Evolutionary conservation across 768 basidiomycete genomes (phyloP).

Genomic region (Tubosaeta sp.): DNA sequence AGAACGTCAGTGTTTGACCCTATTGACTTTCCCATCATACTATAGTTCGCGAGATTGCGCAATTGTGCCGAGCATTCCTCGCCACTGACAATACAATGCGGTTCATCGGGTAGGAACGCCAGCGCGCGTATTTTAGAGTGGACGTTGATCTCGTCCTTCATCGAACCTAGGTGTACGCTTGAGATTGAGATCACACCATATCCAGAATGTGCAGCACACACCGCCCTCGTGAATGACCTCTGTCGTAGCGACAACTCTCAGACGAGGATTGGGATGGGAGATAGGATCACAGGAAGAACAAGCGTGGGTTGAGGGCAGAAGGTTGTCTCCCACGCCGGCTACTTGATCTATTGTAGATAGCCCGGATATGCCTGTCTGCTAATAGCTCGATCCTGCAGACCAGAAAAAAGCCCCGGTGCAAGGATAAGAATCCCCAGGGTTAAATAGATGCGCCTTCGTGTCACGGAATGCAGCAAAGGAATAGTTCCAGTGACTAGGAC

Average conservation of each 20-base stretch:
- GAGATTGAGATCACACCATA: not conserved
- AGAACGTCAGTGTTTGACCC: constrained; percentile 1
- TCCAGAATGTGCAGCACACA: not conserved
- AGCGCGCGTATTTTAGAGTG: constrained; percentile 10
- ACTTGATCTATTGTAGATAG: not conserved
- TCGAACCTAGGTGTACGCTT: not conserved
- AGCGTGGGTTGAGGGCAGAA: not conserved
- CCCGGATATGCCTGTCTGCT: too few species aligned
- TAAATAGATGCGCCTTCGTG: too few species aligned
- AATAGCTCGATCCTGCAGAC: not conserved
- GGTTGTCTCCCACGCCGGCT: not conserved
- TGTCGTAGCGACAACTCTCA: not conserved
- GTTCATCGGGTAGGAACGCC: constrained; percentile 5
- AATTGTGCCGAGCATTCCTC: constrained; percentile 10
- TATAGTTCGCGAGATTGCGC: not conserved
- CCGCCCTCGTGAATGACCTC: not conserved
- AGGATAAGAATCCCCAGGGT: too few species aligned
- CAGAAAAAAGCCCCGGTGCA: too few species aligned
- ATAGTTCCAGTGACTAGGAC: too few species aligned
- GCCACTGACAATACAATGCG: constrained; percentile 4
- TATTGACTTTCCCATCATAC: constrained; percentile 12
- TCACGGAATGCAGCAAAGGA: too few species aligned
- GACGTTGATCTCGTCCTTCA: not conserved
- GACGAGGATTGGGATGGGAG: too few species aligned
- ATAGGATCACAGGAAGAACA: not conserved